A percentile compares a stretch with the other conserved stretches of the same genome.
phyloP scores from a whole-genome alignment of 2,329 filamentous ascomycete genomes.

The Ceratocystiopsis sp. region DNA sequence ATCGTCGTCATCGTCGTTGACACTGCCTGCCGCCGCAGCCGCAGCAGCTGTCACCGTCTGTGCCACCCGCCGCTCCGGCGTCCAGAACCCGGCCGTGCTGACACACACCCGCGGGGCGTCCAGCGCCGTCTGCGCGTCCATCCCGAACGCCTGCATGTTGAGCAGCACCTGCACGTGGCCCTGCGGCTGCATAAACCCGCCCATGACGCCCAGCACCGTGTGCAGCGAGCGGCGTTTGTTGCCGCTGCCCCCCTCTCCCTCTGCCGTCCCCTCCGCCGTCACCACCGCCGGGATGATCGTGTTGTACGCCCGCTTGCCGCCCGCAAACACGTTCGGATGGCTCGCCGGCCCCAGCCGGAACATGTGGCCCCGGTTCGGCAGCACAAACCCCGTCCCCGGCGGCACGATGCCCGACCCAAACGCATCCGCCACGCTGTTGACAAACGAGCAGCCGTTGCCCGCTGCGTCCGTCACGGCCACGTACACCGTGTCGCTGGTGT shows the following conservation, averaged over 20 bases:
- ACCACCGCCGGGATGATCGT: slow-evolving; percentile 88
- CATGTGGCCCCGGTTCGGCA: slow-evolving; percentile 80
- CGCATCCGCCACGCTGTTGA: slow-evolving; percentile 80
- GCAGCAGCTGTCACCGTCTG: slow-evolving; percentile 24
- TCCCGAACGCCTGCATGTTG: slow-evolving; percentile 67
- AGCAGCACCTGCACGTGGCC: slow-evolving; percentile 84
- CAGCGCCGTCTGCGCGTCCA: slow-evolving; percentile 69
- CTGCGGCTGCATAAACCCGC: slow-evolving; percentile 93
- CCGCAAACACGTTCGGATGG: slow-evolving; percentile 66
- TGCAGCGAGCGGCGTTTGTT: slow-evolving; percentile 18
- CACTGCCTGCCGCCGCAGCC: no score
- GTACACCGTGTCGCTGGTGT: slow-evolving; percentile 78
- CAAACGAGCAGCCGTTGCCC: slow-evolving; percentile 85
- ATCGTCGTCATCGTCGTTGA: no score
- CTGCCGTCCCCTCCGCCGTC: slow-evolving; percentile 40
- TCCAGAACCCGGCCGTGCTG: slow-evolving; percentile 31
- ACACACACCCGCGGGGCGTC: slow-evolving; percentile 81
- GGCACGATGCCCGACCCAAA: slow-evolving; percentile 80
- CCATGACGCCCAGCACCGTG: slow-evolving; percentile 58
- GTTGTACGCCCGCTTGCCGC: slow-evolving; percentile 78
- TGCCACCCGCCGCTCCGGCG: slow-evolving; percentile 27
- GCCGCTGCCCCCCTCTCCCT: slow-evolving; percentile 16
- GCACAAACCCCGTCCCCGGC: slow-evolving; percentile 69
- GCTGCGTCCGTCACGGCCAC: slow-evolving; percentile 66
- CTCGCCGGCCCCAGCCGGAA: slow-evolving; percentile 48